These are phyloP conservation scores for Talaromyces proteolyticus DNA, from an alignment of 495 filamentous ascomycete species.

Conservation along the genomic window DNA sequence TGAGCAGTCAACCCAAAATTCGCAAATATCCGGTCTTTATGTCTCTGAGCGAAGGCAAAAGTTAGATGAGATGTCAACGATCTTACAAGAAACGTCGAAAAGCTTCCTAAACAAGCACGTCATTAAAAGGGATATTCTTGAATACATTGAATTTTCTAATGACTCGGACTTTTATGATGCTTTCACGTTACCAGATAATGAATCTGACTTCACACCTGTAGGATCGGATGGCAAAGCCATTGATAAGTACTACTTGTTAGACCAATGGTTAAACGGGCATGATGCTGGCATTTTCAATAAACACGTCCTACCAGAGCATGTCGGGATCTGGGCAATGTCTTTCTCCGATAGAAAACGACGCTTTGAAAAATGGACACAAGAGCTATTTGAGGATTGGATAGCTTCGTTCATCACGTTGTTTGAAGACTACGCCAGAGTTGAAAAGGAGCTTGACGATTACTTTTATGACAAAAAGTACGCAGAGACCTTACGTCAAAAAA, in stretches of 20 bases:
- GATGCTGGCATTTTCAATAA: too few relatives aligned
- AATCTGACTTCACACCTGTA: conserved; percentile 38
- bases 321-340: too few relatives aligned
- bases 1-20: conserved; percentile 24
- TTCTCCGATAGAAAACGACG: too few relatives aligned
- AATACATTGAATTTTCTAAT: conserved; percentile 62
- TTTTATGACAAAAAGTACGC: conserved; percentile 39
- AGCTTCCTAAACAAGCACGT: too few relatives aligned
- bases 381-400: too few relatives aligned
- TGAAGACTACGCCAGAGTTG: conserved; percentile 38
- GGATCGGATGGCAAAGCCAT: conserved; percentile 42
- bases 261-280: conserved; percentile 50
- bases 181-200: conserved; percentile 38
- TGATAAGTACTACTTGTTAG: conserved; percentile 44
- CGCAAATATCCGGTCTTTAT: conserved; percentile 14
- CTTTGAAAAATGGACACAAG: too few relatives aligned
- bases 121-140: conserved; percentile 40
- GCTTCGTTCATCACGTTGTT: too few relatives aligned
- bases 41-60: conserved; percentile 9
- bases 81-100: too few relatives aligned
- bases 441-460: conserved; percentile 24
- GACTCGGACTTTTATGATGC: conserved; percentile 52
- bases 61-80: too few relatives aligned
- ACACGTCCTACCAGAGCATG: too few relatives aligned
- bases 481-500: conserved; percentile 45